Evolutionary conservation across 1,284 basidiomycete species (phyloP).

Genomic region (Porphyrellus sp.): DNA sequence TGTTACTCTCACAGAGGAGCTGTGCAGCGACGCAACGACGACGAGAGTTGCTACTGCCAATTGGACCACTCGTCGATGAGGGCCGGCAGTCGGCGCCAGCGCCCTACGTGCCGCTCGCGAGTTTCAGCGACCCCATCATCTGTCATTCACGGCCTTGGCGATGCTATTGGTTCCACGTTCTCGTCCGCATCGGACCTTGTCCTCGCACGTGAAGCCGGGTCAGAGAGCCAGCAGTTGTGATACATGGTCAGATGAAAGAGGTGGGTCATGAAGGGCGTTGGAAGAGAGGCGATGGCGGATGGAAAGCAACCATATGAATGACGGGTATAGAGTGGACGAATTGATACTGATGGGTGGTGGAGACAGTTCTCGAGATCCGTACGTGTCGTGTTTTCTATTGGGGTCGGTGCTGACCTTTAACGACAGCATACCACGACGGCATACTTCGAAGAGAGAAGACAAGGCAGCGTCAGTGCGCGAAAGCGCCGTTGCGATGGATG

Average conservation of each 20-base stretch:
- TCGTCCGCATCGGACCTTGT: conserved; percentile 64
- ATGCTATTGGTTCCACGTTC: conserved; percentile 61
- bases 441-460: conserved; percentile 42
- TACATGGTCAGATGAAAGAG: conserved; percentile 68
- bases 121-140: conserved; percentile 52
- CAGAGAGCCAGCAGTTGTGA: conserved; percentile 55
- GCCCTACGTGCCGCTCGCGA: conserved; percentile 57
- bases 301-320: conserved; percentile 63
- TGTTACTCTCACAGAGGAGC: conserved; percentile 36
- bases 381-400: conserved; percentile 29
- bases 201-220: conserved; percentile 56
- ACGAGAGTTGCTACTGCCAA: conserved; percentile 49
- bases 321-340: conserved; percentile 67
- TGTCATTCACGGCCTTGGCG: conserved; percentile 26
- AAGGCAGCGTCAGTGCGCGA: conserved; percentile 48
- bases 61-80: conserved; percentile 57
- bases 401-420: conserved; percentile 2
- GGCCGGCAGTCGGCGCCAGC: conserved; percentile 48
- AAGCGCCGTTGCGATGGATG: conserved; percentile 57
- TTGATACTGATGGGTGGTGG: conserved; percentile 68
- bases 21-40: conserved; percentile 59
- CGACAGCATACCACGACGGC: conserved; percentile 58
- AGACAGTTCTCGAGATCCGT: conserved; percentile 71
- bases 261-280: conserved; percentile 68
- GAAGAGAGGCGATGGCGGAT: conserved; percentile 70